Evolutionary conservation across 2,329 filamentous ascomycete species (phyloP).

Genomic region (Cryoendolithus antarcticus): DNA sequence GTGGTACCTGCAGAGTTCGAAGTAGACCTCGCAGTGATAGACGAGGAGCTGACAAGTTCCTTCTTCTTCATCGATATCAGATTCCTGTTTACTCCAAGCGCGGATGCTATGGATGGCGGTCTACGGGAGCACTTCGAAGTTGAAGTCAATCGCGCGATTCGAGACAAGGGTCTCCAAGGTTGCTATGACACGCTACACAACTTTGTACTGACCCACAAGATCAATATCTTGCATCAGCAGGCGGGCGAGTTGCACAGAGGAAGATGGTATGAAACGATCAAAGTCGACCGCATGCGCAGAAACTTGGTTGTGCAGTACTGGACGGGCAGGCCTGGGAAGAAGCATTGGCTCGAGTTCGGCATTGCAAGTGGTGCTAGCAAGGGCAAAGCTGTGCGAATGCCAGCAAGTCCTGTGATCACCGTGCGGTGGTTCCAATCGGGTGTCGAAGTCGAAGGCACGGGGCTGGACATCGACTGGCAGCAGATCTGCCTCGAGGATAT

Average conservation of each 20-base stretch:
- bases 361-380: constrained; percentile 50
- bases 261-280: constrained; percentile 67
- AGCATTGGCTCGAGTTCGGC: constrained; percentile 86
- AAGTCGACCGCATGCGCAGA: constrained; percentile 67
- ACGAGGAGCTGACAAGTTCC: constrained; percentile 69
- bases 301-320: constrained; percentile 86
- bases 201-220: constrained; percentile 79
- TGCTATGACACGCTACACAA: constrained; percentile 84
- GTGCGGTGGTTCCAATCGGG: constrained; percentile 77
- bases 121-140: constrained; percentile 56
- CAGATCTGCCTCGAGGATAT: constrained; percentile 62
- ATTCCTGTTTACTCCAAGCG: constrained; percentile 62
- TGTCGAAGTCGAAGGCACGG: constrained; percentile 56
- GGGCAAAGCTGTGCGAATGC: constrained; percentile 19
- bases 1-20: constrained; percentile 75
- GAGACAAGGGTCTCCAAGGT: constrained; percentile 57
- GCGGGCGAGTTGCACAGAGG: constrained; percentile 55
- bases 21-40: constrained; percentile 79
- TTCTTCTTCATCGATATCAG: constrained; percentile 93
- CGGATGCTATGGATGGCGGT: constrained; percentile 46
- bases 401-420: constrained; percentile 30
- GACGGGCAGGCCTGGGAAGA: constrained; percentile 55
- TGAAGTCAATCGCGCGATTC: constrained; percentile 59
- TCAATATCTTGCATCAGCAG: constrained; percentile 69
- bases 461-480: constrained; percentile 53